A percentile compares a stretch with the other conserved stretches of the same genome.
These are phyloP conservation scores for Sanghuangporus weigelae DNA, from an alignment of 1,284 basidiomycete genomes.

Conservation along the genomic window DNA sequence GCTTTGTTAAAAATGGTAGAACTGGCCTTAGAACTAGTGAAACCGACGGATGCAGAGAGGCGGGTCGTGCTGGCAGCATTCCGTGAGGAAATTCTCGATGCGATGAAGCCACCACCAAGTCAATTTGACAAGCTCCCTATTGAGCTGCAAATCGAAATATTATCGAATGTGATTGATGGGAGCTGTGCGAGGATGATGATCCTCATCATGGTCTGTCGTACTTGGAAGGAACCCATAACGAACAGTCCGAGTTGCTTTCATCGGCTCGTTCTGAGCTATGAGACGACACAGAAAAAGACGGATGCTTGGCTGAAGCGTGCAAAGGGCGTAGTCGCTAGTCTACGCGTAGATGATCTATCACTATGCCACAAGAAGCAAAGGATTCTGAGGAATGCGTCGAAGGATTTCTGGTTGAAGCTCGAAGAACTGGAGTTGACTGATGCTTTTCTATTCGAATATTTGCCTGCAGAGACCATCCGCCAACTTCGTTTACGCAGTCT, in stretches of 20 bases:
- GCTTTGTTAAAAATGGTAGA: neutral
- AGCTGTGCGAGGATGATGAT: neutral
- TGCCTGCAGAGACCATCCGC: neutral
- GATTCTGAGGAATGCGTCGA: neutral
- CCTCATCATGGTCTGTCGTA: neutral
- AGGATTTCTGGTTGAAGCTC: neutral
- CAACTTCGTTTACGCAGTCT: neutral
- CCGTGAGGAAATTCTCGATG: neutral
- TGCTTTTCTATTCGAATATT: neutral
- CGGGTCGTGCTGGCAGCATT: neutral
- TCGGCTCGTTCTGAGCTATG: neutral
- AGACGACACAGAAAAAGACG: neutral
- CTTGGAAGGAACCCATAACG: neutral
- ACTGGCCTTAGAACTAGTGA: neutral
- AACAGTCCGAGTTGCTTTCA: neutral
- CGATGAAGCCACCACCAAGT: neutral
- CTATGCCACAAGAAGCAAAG: neutral
- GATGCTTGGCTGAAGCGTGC: constrained; percentile 1
- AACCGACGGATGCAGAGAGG: neutral
- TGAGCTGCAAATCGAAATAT: neutral
- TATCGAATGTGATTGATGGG: neutral
- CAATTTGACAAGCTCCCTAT: neutral
- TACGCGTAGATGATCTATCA: neutral
- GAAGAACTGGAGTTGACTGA: neutral
- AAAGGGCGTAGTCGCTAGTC: neutral